Base-by-base conservation (phyloP, 768 basidiomycete species). In the Suillus subaureus region DNA sequence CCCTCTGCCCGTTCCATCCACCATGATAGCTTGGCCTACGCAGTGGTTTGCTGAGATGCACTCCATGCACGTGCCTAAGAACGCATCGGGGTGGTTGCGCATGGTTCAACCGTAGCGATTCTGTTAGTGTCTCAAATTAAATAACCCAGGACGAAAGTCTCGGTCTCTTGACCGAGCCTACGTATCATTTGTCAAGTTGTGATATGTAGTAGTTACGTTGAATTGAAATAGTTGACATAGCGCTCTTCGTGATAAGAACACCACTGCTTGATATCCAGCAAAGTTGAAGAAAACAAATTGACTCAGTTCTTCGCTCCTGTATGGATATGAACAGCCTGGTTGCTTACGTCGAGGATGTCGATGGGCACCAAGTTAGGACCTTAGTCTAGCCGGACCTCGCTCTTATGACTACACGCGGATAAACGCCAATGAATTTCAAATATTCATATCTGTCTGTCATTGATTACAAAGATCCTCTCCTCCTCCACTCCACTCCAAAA, bases 401-500 rank as follows among this genome's bases (percentile, higher is more conserved):
- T 6, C 18, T 21, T 40, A 16, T 4, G 15, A 11, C 33, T 6
- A 33, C 33, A 33, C 33, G 33, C 9, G 8, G 16, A 40, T 15
- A 16, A 42, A 42, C 35, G 15, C 12, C 28, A 31, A 54, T 21
- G 28, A 12, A 33, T 55, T 55, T n/a, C 33, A 55, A 35, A 35
- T 39, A 63, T 26, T 56, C 61, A 6, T 35, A 35, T 23, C 42
- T 23, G 21, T 65, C 8, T 47, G 9, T 61, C 61, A 63, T 37
- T n/a, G 43, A 56, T 26, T 63, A 67, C 40, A 60, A 11, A 60
- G 64, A 39, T 16, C 39, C 57, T 66, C 70, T 64, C 67, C 67
- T 26, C 70, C 66, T 26, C 68, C 76, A 3, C 56, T 57, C 37
- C 37, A 15, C 54, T 60, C 39, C 57, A 60, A 60, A 49, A n/a